These are phyloP conservation scores for Calophaca sinica DNA, from an alignment of 306 rosid species.

Conservation along the genomic window DNA sequence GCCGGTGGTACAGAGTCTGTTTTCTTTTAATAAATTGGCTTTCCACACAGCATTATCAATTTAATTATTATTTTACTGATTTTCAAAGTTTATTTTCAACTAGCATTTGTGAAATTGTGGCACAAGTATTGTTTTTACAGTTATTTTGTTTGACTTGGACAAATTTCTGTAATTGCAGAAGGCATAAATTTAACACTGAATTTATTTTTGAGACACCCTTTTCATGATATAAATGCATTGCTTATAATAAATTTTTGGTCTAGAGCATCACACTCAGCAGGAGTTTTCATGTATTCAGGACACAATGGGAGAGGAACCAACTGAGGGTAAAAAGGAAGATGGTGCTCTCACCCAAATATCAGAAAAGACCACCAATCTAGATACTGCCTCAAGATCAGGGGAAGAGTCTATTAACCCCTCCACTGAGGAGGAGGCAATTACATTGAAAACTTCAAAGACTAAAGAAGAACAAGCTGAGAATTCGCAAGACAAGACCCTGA, in stretches of 20 bases:
- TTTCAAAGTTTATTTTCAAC: background rate
- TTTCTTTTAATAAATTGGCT: too few relatives aligned
- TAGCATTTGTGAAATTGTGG: background rate
- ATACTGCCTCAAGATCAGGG: conserved; percentile 41
- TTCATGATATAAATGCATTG: conserved; percentile 27
- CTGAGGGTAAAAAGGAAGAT: conserved; percentile 42
- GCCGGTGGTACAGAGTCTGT: too few relatives aligned
- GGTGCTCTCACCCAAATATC: conserved; percentile 23
- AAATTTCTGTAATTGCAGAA: background rate
- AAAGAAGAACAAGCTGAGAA: conserved; percentile 67
- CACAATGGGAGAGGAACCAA: conserved; percentile 49
- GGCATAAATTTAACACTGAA: background rate
- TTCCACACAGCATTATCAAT: too few relatives aligned
- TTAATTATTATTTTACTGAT: too few relatives aligned
- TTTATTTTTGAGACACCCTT: background rate
- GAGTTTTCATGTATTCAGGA: conserved; percentile 51
- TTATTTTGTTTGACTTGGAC: conserved; percentile 2
- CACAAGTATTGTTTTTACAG: background rate
- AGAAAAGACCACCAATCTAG: conserved; percentile 29
- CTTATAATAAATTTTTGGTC: conserved; percentile 2
- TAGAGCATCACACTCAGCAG: background rate
- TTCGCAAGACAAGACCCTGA: conserved; percentile 63
- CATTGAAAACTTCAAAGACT: conserved; percentile 55
- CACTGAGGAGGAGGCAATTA: conserved; percentile 52
- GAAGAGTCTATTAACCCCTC: conserved; percentile 54